Percentiles rank a stretch among this genome's conserved stretches.
Evolutionary conservation across 2,329 filamentous ascomycete species (phyloP).

Genomic region (Diaporthe citrichinensis): DNA sequence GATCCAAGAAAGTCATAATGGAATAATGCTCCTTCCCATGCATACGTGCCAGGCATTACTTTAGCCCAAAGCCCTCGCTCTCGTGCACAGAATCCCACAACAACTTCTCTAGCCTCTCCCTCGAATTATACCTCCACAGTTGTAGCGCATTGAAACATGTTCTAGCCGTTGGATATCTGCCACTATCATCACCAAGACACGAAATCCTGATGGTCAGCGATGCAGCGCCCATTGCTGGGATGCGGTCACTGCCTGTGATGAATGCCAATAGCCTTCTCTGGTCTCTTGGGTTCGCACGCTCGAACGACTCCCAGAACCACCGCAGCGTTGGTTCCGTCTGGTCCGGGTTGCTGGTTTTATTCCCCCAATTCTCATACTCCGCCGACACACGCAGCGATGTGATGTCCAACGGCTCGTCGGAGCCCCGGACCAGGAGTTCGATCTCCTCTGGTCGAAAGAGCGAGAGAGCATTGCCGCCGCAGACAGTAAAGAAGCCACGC

Average conservation of each 20-base stretch:
- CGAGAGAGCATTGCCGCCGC: slow-evolving; percentile 87
- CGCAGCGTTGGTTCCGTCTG: slow-evolving; percentile 76
- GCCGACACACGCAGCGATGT: slow-evolving; percentile 81
- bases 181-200: slow-evolving; percentile 81
- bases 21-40: background rate
- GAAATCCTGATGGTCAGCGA: slow-evolving; percentile 83
- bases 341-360: slow-evolving; percentile 59
- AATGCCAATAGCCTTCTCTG: slow-evolving; percentile 88
- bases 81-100: slow-evolving; percentile 90
- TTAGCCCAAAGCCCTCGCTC: slow-evolving; percentile 93
- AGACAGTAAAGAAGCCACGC: slow-evolving; percentile 92
- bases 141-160: slow-evolving; percentile 93
- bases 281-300: slow-evolving; percentile 72
- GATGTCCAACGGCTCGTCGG: slow-evolving; percentile 87
- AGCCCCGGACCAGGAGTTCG: slow-evolving; percentile 87
- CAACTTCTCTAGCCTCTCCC: slow-evolving; percentile 76
- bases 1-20: slow-evolving; percentile 11
- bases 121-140: slow-evolving; percentile 79
- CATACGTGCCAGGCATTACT: slow-evolving; percentile 60
- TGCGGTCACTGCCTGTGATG: slow-evolving; percentile 90
- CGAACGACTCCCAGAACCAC: slow-evolving; percentile 93
- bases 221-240: slow-evolving; percentile 88
- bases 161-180: slow-evolving; percentile 85
- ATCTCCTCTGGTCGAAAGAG: slow-evolving; percentile 94
- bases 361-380: slow-evolving; percentile 85